Base-by-base conservation (phyloP, 208 protist genomes). In the Kentomonas sorsogonicus region DNA sequence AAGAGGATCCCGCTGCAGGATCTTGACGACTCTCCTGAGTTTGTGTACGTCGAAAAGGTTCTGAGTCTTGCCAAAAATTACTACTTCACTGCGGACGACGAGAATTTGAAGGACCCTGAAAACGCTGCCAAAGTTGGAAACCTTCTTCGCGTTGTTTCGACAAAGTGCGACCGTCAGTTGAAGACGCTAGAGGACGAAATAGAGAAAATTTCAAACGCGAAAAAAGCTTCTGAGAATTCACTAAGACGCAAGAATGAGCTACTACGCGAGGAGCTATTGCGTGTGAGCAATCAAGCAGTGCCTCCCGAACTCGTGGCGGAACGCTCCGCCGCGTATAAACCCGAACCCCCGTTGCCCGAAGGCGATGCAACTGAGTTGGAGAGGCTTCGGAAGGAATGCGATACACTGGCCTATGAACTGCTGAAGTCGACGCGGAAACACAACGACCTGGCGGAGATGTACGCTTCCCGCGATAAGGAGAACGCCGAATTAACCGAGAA, bases 1-100 rank as follows among this genome's bases (percentile, higher is more conserved):
- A 63, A 57, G 27, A 65, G 80, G 1, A 89, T 95, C 56, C 88
- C 88, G 0, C 72, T 92, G 61, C 67, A 82, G 53, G 75, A 89
- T 33, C 64, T 89, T 47, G 63, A 86, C 31, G 73, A 72, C 25
- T 72, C 71, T 15, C 41, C 60, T 15, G 55, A 82, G 16, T 79
- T 79, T 63, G 53, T 72, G 7, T 80, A 80, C 57, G 66, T 91
- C 25, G 63, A 78, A 22, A 80, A 84, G 46, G 83, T 86, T 20
- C 72, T 88, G 63, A 61, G 68, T 16, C 66, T 81, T 15, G 69
- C 74, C 0, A 47, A 72, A 2, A 72, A 75, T 16, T 85, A 89
- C 29, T 43, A 61, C 2, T 91, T 89, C 60, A 56, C 46, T 33
- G 54, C 51, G 23, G 51, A 74, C 41, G 87, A 94, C 55, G 48